These are phyloP conservation scores for Chaetomidium leptoderma DNA, from an alignment of 495 filamentous ascomycete genomes.

Conservation along the genomic window DNA sequence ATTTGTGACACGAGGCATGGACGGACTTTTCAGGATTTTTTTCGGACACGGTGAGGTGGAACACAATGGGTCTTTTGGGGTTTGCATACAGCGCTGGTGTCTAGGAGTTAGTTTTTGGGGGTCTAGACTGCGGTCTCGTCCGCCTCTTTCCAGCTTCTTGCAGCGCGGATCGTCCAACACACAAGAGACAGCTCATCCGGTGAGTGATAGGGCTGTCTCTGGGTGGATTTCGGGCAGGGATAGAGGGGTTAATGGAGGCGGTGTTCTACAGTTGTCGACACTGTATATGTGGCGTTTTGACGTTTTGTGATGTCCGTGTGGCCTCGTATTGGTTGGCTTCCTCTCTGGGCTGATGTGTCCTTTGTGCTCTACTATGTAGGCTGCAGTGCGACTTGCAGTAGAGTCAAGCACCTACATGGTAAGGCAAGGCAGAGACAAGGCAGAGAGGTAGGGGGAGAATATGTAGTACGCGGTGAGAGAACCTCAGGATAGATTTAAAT, in stretches of 20 bases:
- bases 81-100: neutral
- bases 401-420: neutral
- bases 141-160: neutral
- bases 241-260: neutral
- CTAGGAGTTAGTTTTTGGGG: neutral
- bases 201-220: neutral
- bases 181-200: neutral
- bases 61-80: neutral
- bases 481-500: neutral
- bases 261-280: conserved; percentile 6
- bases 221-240: neutral
- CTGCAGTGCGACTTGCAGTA: conserved; percentile 3
- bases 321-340: neutral
- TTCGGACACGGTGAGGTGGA: neutral
- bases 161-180: neutral
- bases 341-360: no score
- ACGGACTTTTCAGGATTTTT: neutral
- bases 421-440: no score
- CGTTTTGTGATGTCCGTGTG: neutral
- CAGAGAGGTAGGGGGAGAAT: no score
- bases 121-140: neutral
- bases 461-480: neutral
- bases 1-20: neutral
- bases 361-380: neutral
- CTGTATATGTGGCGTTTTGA: conserved; percentile 1